Conservation (phyloP, 768 basidiomycete species). For the Coprinellus micaceus region DNA sequence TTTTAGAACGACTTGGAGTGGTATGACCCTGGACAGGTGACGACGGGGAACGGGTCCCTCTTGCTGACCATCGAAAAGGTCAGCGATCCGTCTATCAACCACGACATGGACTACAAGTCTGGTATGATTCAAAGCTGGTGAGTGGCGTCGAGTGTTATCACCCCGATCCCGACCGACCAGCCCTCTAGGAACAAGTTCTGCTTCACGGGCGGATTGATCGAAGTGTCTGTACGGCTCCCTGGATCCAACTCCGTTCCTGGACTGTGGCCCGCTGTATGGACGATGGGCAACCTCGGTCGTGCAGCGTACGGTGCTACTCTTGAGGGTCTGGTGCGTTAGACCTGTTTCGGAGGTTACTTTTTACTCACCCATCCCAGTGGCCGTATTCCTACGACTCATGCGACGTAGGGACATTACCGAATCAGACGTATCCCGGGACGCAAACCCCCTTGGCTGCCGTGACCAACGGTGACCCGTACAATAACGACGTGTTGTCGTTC, state of each 20-base stretch:
- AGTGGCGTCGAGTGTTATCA: background rate
- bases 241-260: conserved; percentile 47
- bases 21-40: conserved; percentile 66
- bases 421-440: conserved; percentile 67
- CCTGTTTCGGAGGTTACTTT: background rate
- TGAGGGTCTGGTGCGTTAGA: conserved; percentile 56
- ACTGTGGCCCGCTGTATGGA: conserved; percentile 38
- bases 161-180: conserved; percentile 40
- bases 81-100: conserved; percentile 34
- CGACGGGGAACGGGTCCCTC: conserved; percentile 66
- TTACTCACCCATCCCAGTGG: conserved; percentile 36
- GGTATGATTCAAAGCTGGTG: conserved; percentile 38
- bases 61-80: conserved; percentile 62
- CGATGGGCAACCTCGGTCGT: conserved; percentile 57
- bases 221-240: conserved; percentile 69
- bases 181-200: conserved; percentile 53
- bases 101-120: conserved; percentile 66
- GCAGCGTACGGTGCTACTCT: conserved; percentile 71
- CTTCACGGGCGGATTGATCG: conserved; percentile 75
- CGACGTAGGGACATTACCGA: conserved; percentile 76
- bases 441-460: conserved; percentile 48
- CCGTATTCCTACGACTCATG: conserved; percentile 71
- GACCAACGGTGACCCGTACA: conserved; percentile 36
- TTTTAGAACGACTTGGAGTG: conserved; percentile 63
- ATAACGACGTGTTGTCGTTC: conserved; percentile 51